These are phyloP conservation scores for Arachnomyces sp. DNA, from an alignment of 2,329 filamentous ascomycete species.

Conservation along the genomic window DNA sequence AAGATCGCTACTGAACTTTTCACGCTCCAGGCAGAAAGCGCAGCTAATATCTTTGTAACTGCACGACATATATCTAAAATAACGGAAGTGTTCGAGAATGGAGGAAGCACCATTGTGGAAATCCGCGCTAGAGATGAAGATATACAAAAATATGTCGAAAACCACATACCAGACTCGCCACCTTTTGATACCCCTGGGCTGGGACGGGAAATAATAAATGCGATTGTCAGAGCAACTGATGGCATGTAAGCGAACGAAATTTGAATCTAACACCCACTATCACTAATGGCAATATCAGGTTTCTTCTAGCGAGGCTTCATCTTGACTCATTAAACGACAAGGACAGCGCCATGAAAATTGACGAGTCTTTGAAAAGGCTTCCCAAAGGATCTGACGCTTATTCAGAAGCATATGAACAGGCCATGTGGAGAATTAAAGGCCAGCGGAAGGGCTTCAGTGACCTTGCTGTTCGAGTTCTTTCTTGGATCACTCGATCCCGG, in stretches of 20 bases:
- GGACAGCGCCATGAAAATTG: constrained; percentile 19
- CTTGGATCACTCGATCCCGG: neutral
- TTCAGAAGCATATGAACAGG: constrained; percentile 32
- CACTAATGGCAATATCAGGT: constrained; percentile 14
- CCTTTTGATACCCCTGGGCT: constrained; percentile 7
- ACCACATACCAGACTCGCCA: constrained; percentile 6
- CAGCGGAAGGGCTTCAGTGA: neutral
- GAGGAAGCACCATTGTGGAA: constrained; percentile 10
- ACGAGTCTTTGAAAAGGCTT: constrained; percentile 23
- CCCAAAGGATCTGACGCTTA: constrained; percentile 22
- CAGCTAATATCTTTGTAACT: constrained; percentile 7
- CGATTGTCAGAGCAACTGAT: constrained; percentile 9
- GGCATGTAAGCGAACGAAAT: constrained; percentile 14
- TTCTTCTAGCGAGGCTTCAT: constrained; percentile 21
- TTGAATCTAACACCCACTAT: constrained; percentile 8
- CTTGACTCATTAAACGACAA: constrained; percentile 15
- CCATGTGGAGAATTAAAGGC: constrained; percentile 9
- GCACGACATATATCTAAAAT: constrained; percentile 8
- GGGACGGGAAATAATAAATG: constrained; percentile 9
- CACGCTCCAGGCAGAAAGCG: neutral
- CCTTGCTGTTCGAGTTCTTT: neutral
- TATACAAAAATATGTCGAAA: constrained; percentile 8
- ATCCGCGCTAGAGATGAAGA: constrained; percentile 3
- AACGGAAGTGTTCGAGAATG: constrained; percentile 2
- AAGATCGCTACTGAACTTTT: constrained; percentile 3